Conservation (phyloP, 805 yeast species). For the Candida nonsorbophila region DNA sequence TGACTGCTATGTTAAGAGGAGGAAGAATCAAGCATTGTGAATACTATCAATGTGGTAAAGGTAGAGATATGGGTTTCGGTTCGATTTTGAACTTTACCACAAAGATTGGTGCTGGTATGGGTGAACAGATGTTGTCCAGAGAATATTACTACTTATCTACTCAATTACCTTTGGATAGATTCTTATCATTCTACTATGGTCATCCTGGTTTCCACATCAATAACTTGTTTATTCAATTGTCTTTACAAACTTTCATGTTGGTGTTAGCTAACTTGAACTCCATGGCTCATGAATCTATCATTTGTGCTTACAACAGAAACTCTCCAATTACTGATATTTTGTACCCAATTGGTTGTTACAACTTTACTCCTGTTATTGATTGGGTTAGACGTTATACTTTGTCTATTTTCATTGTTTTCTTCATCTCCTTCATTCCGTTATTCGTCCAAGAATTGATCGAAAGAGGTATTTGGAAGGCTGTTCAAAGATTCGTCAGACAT, state of each 20-base stretch:
- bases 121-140: constrained; percentile 79
- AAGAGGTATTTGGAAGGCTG: constrained; percentile 67
- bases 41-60: constrained; percentile 82
- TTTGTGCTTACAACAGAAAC: constrained; percentile 57
- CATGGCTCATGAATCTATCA: constrained; percentile 52
- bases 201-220: constrained; percentile 85
- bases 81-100: constrained; percentile 79
- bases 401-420: constrained; percentile 70
- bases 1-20: constrained; percentile 72
- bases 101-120: constrained; percentile 88
- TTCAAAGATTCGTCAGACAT: constrained; percentile 59
- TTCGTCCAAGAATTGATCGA: constrained; percentile 75
- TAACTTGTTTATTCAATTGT: constrained; percentile 66
- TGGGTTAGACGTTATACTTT: constrained; percentile 73
- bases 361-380: constrained; percentile 61
- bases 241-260: constrained; percentile 51
- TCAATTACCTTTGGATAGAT: constrained; percentile 71
- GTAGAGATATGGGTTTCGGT: constrained; percentile 80
- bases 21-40: constrained; percentile 84
- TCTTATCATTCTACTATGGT: constrained; percentile 75
- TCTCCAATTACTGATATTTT: constrained; percentile 58
- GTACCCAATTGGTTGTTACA: constrained; percentile 65
- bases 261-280: constrained; percentile 61
- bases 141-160: constrained; percentile 78
- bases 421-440: constrained; percentile 69